Evolutionary conservation across 176 grass and related monocot species (phyloP), one percentile per base, ranked within the genome.

Genomic region (Puccinellia tenuiflora): DNA sequence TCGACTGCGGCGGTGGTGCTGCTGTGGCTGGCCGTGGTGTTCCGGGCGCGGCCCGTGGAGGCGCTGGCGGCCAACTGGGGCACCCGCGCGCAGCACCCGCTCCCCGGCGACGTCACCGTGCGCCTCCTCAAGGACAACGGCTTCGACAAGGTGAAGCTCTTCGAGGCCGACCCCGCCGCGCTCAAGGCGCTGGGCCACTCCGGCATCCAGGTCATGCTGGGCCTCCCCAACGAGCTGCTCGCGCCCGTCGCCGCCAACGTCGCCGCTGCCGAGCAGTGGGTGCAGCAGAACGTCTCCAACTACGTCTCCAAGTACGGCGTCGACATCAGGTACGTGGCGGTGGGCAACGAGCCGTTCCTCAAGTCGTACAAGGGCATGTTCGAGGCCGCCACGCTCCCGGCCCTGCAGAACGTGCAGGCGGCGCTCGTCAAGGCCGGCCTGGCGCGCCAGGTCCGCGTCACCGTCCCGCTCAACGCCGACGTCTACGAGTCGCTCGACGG

Each of bases 281-380:
- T 99, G 20, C 69, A 73, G 56, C 87, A 87, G 77, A 99, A 99
- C 54, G 91, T 99, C 50, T 96, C 93, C 18, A 6, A 20, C 35
- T 99, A 94, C 87, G 45, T 99, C 77, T 96, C 96, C 61, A 83
- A 40, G 56, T 76, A 85, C 47, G 96, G 93, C 78, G 91, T 92
- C 42, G 89, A 99, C 89, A 90, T 99, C 88, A 90, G 89, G 90
- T 92, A 76, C 52, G 93, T 99, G 22, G 96, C 96, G 0, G 88
- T 99, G 1, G 96, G 96, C 50, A 99, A 99, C 65, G 96, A 99
- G 68, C 96, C 96, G 9, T 99, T 99, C 86, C 83, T 99, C 40
- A 96, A 92, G 85, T 71, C 89, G 1, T 99, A 99, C 93, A 99
- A 90, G 65, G 89, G 96, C 31, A 83, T 33, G 88, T 99, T 92